Conservation (phyloP, 305 asterid genomes). For the Rubia balearica region DNA sequence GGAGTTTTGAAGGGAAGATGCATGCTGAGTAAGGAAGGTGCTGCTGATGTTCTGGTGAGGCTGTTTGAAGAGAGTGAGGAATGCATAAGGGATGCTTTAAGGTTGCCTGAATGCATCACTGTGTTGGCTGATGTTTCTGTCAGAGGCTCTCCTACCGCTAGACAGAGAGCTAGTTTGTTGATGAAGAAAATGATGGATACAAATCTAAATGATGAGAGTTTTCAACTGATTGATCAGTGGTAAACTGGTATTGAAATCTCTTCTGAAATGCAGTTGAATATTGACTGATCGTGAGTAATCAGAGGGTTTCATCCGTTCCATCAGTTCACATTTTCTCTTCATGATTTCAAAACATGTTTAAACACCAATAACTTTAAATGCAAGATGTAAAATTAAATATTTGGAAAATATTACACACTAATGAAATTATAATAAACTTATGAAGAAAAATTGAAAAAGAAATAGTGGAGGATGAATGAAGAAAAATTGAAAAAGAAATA, state of each 20-base stretch:
- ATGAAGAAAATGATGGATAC: conserved; percentile 63
- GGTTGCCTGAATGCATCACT: conserved; percentile 45
- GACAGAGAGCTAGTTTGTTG: conserved; percentile 54
- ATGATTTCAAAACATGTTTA: too few species aligned
- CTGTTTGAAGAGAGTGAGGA: conserved; percentile 60
- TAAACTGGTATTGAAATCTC: not conserved
- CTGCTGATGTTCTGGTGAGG: conserved; percentile 52
- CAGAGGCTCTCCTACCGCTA: conserved; percentile 52
- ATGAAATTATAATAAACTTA: too few species aligned
- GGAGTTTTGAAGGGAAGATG: conserved; percentile 45
- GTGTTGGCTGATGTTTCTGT: conserved; percentile 65
- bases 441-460: too few species aligned
- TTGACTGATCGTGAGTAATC: too few species aligned
- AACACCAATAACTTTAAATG: too few species aligned
- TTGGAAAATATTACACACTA: too few species aligned
- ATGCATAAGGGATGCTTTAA: conserved; percentile 43
- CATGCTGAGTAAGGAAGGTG: conserved; percentile 67
- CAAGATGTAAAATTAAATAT: too few species aligned
- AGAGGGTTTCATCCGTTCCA: too few species aligned
- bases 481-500: too few species aligned
- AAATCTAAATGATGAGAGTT: conserved; percentile 18
- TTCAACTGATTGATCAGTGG: conserved; percentile 11
- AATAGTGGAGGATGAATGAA: too few species aligned
- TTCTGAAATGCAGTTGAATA: not conserved
- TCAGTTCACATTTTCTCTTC: too few species aligned